phyloP scores from a whole-genome alignment of 2,329 filamentous ascomycete genomes.

The Delphinella strobiligena region DNA sequence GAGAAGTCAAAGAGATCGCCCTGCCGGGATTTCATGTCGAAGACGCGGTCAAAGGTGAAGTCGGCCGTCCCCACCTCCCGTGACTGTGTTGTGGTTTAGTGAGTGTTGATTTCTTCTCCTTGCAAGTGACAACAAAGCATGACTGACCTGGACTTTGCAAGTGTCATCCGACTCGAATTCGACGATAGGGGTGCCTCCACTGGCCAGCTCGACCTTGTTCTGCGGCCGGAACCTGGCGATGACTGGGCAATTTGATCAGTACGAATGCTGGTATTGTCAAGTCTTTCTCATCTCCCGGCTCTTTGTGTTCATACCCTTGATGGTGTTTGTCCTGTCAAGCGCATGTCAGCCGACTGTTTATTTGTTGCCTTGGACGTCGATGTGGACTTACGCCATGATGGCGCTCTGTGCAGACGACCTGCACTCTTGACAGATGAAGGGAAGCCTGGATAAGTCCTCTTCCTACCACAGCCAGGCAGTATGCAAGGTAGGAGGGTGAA shows the following conservation, averaged over 20 bases:
- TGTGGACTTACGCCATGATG: constrained; percentile 36
- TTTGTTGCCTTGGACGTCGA: constrained; percentile 7
- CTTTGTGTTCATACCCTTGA: constrained; percentile 28
- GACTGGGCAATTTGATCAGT: constrained; percentile 50
- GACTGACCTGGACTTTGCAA: constrained; percentile 66
- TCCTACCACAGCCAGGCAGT: no score
- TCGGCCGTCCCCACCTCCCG: constrained; percentile 61
- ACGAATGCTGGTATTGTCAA: not conserved
- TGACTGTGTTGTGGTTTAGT: constrained; percentile 56
- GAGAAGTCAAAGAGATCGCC: constrained; percentile 96
- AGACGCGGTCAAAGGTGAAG: constrained; percentile 97
- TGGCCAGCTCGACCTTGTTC: constrained; percentile 85
- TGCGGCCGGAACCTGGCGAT: constrained; percentile 96
- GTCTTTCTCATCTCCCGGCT: no score
- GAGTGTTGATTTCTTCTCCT: no score
- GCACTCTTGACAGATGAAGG: no score
- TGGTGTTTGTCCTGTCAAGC: constrained; percentile 31
- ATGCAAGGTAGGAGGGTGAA: no score
- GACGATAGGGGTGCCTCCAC: constrained; percentile 85
- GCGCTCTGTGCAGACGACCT: no score
- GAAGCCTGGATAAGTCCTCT: no score
- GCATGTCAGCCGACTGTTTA: constrained; percentile 10
- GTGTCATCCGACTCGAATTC: constrained; percentile 80
- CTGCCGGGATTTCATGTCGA: constrained; percentile 85
- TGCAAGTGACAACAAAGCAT: not conserved